A percentile compares a stretch with the other conserved stretches of the same genome.
These are phyloP conservation scores for Dothidotthia symphoricarpi DNA, from an alignment of 2,329 filamentous ascomycete species.

Conservation along the genomic window DNA sequence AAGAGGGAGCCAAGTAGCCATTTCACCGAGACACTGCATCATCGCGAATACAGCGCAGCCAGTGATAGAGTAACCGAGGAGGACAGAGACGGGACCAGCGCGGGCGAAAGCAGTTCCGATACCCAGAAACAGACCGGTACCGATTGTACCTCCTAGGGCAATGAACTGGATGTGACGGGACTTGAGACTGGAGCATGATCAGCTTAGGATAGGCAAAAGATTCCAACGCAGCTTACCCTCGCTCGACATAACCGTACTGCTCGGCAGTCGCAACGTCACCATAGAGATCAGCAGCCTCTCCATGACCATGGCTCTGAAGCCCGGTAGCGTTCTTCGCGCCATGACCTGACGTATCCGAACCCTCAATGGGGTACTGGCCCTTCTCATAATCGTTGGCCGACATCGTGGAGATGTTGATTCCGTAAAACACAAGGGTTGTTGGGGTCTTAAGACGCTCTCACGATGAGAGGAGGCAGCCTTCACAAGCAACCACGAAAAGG, in stretches of 20 bases:
- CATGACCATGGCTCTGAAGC: conserved; percentile 28
- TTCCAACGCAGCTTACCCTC: conserved; percentile 42
- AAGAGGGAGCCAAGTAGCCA: conserved; percentile 45
- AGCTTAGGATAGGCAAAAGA: conserved; percentile 4
- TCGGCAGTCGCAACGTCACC: conserved; percentile 53
- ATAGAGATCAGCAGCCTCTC: conserved; percentile 54
- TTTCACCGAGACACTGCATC: conserved; percentile 46
- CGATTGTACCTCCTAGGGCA: conserved; percentile 58
- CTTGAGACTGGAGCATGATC: conserved; percentile 40
- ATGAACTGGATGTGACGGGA: conserved; percentile 60
- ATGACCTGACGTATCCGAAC: conserved; percentile 16
- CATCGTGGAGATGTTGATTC: conserved; percentile 15
- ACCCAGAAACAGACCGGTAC: conserved; percentile 39
- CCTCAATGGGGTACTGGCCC: conserved; percentile 22
- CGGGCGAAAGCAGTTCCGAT: conserved; percentile 35
- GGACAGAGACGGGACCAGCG: conserved; percentile 36
- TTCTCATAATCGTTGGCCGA: conserved; percentile 28
- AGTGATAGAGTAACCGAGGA: conserved; percentile 39
- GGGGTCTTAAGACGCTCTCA: background rate
- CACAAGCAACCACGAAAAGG: conserved; percentile 5
- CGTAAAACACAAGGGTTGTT: conserved; percentile 1
- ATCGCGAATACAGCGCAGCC: conserved; percentile 39
- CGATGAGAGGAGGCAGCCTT: conserved; percentile 5
- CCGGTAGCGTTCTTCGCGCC: conserved; percentile 27
- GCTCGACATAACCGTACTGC: conserved; percentile 52